Base-by-base conservation (phyloP, 164 flowering plant species). In the Tinospora cordifolia region DNA sequence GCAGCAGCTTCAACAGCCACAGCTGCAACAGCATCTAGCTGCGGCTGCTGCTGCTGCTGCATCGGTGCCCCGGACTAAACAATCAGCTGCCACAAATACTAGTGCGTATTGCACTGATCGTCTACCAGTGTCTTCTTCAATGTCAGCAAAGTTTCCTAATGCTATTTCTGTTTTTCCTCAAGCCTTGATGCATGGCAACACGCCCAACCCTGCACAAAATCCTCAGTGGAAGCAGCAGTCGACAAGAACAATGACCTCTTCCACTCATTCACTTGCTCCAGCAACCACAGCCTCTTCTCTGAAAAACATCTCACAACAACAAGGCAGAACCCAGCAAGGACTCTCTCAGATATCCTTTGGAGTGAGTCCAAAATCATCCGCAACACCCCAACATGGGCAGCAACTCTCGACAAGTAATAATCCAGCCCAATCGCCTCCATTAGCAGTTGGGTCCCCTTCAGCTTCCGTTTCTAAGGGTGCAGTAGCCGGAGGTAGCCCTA, bases 341-440 rank as follows among this genome's bases (percentile, higher is more conserved):
- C 91, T 85, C 44, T 82, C 92, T 3, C 96, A 92, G 67, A 89
- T 92, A 68, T 92, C 97, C 1, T 92, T 92, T 79, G 89, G 89
- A 15, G 77, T 80, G 4, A 92, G 76, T 71, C 36, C 84, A 11
- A 92, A 86, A 73, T 49, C 88, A 73, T 49, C 88, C 49, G 67
- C 81, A 13, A 57, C 83, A 1, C 6, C 75, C 66, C 49, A 81
- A 6, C 89, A 83, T 64, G 83, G 81, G 54, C 90, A 83, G 71
- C 85, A 65, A 58, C 72, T 66, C 66, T 74, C 85, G 0, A 73
- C 59, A 30, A 73, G 69, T 47, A 82, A 72, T 47, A 82, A 72
- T 68, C 90, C 83, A 68, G 70, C 90, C 8, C 82, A 85, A 51
- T 84, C 95, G 39, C 75, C 89, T 11, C 83, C 85, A 5, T 40